Conservation (phyloP, 106 monocot species). For the Dendrobium catenatum region DNA sequence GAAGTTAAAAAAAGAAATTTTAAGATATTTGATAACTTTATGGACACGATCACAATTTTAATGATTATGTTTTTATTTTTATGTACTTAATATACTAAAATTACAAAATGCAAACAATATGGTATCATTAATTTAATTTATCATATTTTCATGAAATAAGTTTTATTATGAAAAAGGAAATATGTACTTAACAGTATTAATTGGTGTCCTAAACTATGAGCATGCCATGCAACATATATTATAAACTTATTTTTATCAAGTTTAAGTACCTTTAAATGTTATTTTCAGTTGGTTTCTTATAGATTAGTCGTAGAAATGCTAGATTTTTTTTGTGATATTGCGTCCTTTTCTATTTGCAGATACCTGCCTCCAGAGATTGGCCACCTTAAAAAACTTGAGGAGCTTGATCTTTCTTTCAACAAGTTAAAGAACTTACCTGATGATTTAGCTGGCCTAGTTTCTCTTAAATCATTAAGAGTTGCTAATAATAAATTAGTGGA, state of each 20-base stretch:
- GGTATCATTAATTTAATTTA: background rate
- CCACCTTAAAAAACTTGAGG: constrained; percentile 67
- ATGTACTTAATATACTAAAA: background rate
- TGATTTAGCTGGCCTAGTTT: constrained; percentile 52
- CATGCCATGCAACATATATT: too few species aligned
- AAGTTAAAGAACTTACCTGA: constrained; percentile 87
- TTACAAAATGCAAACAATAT: background rate
- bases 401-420: constrained; percentile 98
- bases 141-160: too few species aligned
- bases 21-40: background rate
- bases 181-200: too few species aligned
- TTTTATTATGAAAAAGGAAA: too few species aligned
- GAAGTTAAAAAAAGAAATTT: background rate
- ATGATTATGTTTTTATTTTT: background rate
- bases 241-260: background rate
- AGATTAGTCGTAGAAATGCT: background rate
- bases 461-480: constrained; percentile 63
- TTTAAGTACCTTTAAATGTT: background rate
- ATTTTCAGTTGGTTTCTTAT: background rate
- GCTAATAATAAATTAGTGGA: constrained; percentile 84
- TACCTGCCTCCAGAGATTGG: constrained; percentile 87
- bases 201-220: too few species aligned
- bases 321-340: background rate
- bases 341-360: constrained; percentile 33
- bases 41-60: background rate